Evolutionary conservation across 2,329 filamentous ascomycete species (phyloP).

Genomic region (Trichoderma guizhouense): DNA sequence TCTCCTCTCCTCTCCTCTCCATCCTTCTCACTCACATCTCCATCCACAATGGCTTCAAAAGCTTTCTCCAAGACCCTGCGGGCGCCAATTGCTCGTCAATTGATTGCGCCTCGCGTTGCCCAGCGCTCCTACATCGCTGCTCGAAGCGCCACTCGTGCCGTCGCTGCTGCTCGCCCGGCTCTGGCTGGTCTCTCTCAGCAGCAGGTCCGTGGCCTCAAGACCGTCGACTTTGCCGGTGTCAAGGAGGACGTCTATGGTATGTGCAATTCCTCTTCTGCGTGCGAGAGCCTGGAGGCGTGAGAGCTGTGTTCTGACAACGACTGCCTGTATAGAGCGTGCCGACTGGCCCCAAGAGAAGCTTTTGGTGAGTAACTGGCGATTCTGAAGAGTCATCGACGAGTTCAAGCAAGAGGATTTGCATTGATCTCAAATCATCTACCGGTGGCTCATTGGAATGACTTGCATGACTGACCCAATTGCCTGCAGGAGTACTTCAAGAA

Average conservation of each 20-base stretch:
- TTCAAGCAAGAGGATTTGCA: background rate
- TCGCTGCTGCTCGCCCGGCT: constrained; percentile 51
- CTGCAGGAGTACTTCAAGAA: constrained; percentile 99
- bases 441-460: background rate
- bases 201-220: constrained; percentile 90
- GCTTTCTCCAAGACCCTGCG: constrained; percentile 67
- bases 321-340: constrained; percentile 68
- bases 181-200: constrained; percentile 53
- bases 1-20: background rate
- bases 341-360: constrained; percentile 99
- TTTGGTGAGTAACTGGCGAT: constrained; percentile 60
- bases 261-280: constrained; percentile 25
- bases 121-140: constrained; percentile 62
- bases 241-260: constrained; percentile 93
- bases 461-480: constrained; percentile 14
- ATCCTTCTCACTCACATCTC: constrained; percentile 24
- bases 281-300: background rate
- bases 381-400: background rate
- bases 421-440: background rate
- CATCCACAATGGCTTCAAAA: constrained; percentile 67
- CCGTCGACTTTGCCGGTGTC: constrained; percentile 94
- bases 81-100: constrained; percentile 60
- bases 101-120: constrained; percentile 57
- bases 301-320: background rate
- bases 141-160: constrained; percentile 52